phyloP scores from a whole-genome alignment of 2,329 filamentous ascomycete species.

The Lasiodiplodia gonubiensis region DNA sequence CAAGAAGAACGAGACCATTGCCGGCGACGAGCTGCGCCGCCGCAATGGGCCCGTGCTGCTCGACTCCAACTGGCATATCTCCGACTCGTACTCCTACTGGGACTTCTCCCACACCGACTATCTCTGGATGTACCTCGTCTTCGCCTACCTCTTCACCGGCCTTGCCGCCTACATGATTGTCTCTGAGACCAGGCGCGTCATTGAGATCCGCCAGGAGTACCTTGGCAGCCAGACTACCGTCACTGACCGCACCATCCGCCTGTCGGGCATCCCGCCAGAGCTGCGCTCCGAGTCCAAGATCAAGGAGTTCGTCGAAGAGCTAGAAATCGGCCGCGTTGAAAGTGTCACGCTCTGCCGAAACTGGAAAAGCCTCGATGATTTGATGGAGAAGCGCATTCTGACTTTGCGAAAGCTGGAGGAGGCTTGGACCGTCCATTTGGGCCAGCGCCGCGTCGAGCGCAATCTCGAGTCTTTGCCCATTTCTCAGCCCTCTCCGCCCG shows the following conservation, averaged over 20 bases:
- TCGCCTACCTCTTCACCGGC: slow-evolving; percentile 88
- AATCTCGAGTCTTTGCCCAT: slow-evolving; percentile 57
- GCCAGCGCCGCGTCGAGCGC: slow-evolving; percentile 58
- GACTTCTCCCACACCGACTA: slow-evolving; percentile 61
- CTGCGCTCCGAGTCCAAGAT: slow-evolving; percentile 82
- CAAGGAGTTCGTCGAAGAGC: slow-evolving; percentile 82
- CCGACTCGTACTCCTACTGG: slow-evolving; percentile 25
- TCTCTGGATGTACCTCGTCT: slow-evolving; percentile 92
- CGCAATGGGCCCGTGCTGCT: neutral
- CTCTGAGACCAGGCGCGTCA: slow-evolving; percentile 81
- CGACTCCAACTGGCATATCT: neutral
- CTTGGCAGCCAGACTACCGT: slow-evolving; percentile 93
- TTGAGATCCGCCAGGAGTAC: slow-evolving; percentile 85
- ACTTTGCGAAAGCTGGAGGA: slow-evolving; percentile 78
- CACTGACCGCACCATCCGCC: slow-evolving; percentile 88
- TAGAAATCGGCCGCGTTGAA: slow-evolving; percentile 89
- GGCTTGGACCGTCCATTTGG: slow-evolving; percentile 79
- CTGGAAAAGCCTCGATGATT: slow-evolving; percentile 79
- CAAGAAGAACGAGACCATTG: slow-evolving; percentile 33
- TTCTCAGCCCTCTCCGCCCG: slow-evolving; percentile 52
- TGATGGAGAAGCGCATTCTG: slow-evolving; percentile 70
- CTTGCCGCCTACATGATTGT: slow-evolving; percentile 84
- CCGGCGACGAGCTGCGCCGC: slow-evolving; percentile 24
- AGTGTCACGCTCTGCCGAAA: slow-evolving; percentile 84
- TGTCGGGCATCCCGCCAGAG: slow-evolving; percentile 84